Conservation (phyloP, 805 yeast species). For the Millerozyma miso region DNA sequence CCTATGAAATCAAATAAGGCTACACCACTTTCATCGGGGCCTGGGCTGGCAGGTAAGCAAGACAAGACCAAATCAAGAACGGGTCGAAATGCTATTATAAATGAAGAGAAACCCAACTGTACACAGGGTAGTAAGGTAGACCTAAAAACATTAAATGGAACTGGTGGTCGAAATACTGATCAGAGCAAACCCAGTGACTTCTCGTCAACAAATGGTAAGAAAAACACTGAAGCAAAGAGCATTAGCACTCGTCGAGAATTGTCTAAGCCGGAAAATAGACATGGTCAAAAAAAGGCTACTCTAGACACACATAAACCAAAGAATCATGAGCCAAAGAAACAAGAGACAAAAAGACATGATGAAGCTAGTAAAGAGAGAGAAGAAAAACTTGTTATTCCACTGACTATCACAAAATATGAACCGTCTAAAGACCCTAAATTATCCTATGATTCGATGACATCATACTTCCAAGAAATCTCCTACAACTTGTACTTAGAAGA, state of each 20-base stretch:
- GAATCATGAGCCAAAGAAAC: neutral
- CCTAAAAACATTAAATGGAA: neutral
- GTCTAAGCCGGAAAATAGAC: neutral
- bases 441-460: slow-evolving; percentile 45
- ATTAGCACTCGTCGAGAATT: neutral
- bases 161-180: neutral
- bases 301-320: neutral
- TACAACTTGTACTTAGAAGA: slow-evolving; percentile 63
- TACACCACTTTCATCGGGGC: neutral
- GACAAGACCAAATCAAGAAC: neutral
- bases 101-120: neutral
- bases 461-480: slow-evolving; percentile 56
- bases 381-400: slow-evolving; percentile 14
- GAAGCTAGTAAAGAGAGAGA: neutral
- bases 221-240: neutral
- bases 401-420: slow-evolving; percentile 24
- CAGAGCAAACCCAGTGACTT: neutral
- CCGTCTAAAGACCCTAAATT: slow-evolving; percentile 40
- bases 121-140: neutral
- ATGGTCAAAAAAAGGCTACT: neutral
- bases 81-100: neutral
- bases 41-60: neutral
- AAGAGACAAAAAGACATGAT: slow-evolving; percentile 1
- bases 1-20: neutral
- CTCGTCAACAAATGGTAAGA: neutral